phyloP scores from a whole-genome alignment of 2,329 filamentous ascomycete species.

The Aspergillus novofumigatus region DNA sequence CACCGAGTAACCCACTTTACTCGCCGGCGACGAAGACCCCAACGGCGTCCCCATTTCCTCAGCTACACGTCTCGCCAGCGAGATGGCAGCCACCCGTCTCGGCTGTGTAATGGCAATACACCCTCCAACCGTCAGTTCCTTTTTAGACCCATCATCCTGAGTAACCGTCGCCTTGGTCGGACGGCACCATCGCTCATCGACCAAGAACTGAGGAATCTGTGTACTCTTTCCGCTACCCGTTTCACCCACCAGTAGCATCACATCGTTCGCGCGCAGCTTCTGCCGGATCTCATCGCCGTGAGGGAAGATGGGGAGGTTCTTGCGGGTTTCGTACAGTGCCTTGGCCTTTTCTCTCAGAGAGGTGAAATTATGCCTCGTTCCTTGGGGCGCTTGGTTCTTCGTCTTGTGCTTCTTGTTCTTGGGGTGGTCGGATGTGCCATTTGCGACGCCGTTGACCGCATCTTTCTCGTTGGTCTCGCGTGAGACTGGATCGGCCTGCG shows the following conservation, averaged over 20 bases:
- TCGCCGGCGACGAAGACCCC: conserved; percentile 54
- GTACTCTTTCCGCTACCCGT: conserved; percentile 97
- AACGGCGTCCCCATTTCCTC: conserved; percentile 70
- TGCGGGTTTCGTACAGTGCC: conserved; percentile 50
- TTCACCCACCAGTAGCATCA: conserved; percentile 84
- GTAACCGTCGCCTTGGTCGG: conserved; percentile 52
- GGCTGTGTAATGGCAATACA: conserved; percentile 94
- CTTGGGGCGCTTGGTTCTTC: conserved; percentile 16
- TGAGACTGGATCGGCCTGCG: background rate
- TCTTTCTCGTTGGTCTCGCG: background rate
- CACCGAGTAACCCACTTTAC: conserved; percentile 84
- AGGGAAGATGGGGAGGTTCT: conserved; percentile 75
- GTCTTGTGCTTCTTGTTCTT: conserved; percentile 6
- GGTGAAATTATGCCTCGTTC: conserved; percentile 22
- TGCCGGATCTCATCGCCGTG: conserved; percentile 66
- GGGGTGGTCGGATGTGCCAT: conserved; percentile 3
- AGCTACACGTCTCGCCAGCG: conserved; percentile 80
- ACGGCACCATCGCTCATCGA: conserved; percentile 73
- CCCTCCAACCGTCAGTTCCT: conserved; percentile 60
- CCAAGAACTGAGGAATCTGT: conserved; percentile 87
- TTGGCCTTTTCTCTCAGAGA: conserved; percentile 45
- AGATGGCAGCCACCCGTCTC: conserved; percentile 87
- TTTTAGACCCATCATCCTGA: conserved; percentile 22
- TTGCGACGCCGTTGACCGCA: background rate
- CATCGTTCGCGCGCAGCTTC: conserved; percentile 61